Conservation (phyloP, 495 filamentous ascomycete genomes). For the Astrothelium macrocarpum region DNA sequence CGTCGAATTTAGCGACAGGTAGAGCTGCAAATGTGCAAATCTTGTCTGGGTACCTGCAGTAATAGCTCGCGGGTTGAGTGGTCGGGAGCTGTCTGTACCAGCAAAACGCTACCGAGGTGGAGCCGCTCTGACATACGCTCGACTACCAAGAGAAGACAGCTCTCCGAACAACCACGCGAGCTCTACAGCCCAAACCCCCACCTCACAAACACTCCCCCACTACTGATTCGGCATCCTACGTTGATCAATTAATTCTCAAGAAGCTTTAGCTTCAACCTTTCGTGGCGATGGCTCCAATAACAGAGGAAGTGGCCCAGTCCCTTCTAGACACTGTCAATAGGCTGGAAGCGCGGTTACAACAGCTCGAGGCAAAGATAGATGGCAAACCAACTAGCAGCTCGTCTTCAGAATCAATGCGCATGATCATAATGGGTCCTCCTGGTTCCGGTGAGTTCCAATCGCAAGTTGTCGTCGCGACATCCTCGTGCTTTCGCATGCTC, state of each 20-base stretch:
- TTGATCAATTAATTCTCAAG: background rate
- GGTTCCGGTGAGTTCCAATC: conserved; percentile 68
- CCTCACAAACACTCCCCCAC: background rate
- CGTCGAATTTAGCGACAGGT: background rate
- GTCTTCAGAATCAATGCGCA: conserved; percentile 57
- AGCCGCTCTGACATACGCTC: background rate
- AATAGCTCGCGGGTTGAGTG: background rate
- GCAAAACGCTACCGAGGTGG: background rate
- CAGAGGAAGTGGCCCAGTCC: conserved; percentile 30
- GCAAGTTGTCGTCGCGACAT: background rate
- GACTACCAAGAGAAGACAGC: background rate
- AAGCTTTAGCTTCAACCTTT: background rate
- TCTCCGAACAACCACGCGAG: background rate
- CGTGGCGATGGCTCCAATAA: conserved; percentile 28
- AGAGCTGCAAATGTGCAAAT: background rate
- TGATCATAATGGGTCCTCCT: conserved; percentile 96
- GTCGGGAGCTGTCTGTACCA: background rate
- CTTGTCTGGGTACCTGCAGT: background rate
- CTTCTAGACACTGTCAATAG: conserved; percentile 52
- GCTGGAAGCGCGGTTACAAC: conserved; percentile 73
- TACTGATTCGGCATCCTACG: background rate
- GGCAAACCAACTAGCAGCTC: conserved; percentile 41
- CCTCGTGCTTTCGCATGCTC: conserved; percentile 2
- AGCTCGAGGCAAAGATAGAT: conserved; percentile 56
- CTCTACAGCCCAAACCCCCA: background rate